Conservation (phyloP, 495 filamentous ascomycete species). For the Xylaria castorea region DNA sequence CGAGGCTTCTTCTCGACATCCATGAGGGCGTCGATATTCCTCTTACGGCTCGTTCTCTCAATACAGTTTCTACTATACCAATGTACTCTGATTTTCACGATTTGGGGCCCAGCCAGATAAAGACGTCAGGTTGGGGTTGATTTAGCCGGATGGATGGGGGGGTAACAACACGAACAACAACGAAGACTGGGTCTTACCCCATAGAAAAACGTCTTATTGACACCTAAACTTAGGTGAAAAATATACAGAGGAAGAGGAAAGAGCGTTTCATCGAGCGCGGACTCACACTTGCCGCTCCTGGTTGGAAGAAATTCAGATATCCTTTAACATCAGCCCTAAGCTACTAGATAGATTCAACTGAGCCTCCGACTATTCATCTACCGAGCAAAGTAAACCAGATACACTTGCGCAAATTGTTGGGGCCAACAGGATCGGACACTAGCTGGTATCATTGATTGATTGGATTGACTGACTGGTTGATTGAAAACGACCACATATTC, state of each 20-base stretch:
- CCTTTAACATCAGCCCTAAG: not conserved
- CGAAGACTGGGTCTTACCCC: conserved; percentile 2
- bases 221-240: not conserved
- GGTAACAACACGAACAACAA: no score
- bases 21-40: not conserved
- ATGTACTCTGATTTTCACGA: not conserved
- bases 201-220: not conserved
- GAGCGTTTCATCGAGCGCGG: not conserved
- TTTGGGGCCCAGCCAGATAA: not conserved
- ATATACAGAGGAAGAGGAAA: not conserved
- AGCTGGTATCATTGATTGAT: not conserved
- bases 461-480: not conserved
- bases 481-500: not conserved
- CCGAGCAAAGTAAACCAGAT: not conserved
- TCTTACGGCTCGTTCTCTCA: no score
- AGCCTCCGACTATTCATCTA: not conserved
- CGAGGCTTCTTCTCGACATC: not conserved
- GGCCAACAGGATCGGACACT: not conserved
- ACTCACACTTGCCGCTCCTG: not conserved
- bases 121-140: not conserved
- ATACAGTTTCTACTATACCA: no score
- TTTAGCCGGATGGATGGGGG: not conserved
- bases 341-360: not conserved
- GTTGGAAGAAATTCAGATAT: not conserved
- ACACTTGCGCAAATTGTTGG: not conserved